Base-by-base conservation (phyloP, 345 rosid species). In the Dipteronia sinensis region DNA sequence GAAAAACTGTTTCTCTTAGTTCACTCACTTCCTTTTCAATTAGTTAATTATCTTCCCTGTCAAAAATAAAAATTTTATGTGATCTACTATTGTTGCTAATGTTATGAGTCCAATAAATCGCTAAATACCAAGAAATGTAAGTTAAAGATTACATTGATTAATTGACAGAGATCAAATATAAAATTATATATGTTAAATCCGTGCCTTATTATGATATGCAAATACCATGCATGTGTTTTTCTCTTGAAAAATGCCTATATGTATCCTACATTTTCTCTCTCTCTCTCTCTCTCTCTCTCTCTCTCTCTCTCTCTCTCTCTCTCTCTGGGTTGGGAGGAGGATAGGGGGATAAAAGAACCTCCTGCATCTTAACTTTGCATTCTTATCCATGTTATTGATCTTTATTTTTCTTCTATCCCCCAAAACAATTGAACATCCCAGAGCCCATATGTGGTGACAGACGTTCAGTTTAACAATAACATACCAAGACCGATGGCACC, bases 401-500 rank as follows among this genome's bases (percentile, higher is more conserved):
- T 59, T 20, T 49, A 10, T 70, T 65, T 46, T 63, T 64, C 49
- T 31, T 64, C 17, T 16, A 61, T 66, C 27, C 42, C 47, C 12
- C 65, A 3, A 72, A n/a, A 67, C 68, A 51, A 80, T 66, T 65
- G 74, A 62, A 68, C 55, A 72, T 77, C 80, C 20, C 72, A 87
- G 85, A 92, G 91, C 77, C 97, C 97, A 1, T 95, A 95, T 68
- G 91, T 93, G 83, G 95, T 90, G 22, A 83, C 80, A 56, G 89
- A 91, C 27, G 47, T 77, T 22, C 77, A 73, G 22, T 82, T 81
- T 63, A 79, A 78, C 72, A 64, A 67, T 47, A 78, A 77, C 83
- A 89, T 94, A 79, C 97, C 95, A 22, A 79, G 73, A 79, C 97
- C 97, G 25, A 86, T 88, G 0, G 88, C 95, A 2, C 97, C 97